Percentiles rank a stretch among this genome's conserved stretches.
Evolutionary conservation across 768 basidiomycete genomes (phyloP).

Genomic region (Suillus discolor): DNA sequence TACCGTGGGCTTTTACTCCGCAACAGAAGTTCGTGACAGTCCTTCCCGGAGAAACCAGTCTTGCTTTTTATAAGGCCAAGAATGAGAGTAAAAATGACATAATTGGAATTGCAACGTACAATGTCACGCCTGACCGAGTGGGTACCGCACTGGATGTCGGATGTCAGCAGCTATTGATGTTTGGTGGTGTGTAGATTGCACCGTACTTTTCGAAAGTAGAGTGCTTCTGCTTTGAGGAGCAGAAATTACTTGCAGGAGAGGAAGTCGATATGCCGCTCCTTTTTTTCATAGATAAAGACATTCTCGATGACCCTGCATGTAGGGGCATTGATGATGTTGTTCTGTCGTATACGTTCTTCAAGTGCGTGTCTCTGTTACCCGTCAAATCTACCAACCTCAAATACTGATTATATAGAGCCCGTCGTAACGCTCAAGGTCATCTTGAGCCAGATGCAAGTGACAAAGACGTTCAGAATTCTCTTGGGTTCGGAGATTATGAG

Average conservation of each 20-base stretch:
- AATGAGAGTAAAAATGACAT: slow-evolving; percentile 86
- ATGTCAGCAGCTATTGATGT: not conserved
- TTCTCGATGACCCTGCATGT: slow-evolving; percentile 90
- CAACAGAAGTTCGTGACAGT: slow-evolving; percentile 90
- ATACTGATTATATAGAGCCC: slow-evolving; percentile 55
- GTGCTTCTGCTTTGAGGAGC: slow-evolving; percentile 99
- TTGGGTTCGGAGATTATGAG: slow-evolving; percentile 74
- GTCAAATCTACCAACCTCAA: not conserved
- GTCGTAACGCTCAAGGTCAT: slow-evolving; percentile 82
- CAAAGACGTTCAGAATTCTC: slow-evolving; percentile 74
- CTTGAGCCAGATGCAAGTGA: slow-evolving; percentile 90
- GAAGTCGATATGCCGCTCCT: slow-evolving; percentile 98
- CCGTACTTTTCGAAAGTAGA: slow-evolving; percentile 99
- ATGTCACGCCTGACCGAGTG: slow-evolving; percentile 97
- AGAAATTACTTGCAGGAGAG: slow-evolving; percentile 90
- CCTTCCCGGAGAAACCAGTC: slow-evolving; percentile 91
- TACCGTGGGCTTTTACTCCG: slow-evolving; percentile 93
- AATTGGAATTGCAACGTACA: slow-evolving; percentile 98
- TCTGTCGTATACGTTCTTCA: slow-evolving; percentile 97
- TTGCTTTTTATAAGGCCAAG: slow-evolving; percentile 95
- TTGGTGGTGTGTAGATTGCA: slow-evolving; percentile 64
- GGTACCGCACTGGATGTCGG: slow-evolving; percentile 25
- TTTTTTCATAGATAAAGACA: slow-evolving; percentile 98
- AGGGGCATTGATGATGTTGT: slow-evolving; percentile 89
- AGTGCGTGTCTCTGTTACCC: slow-evolving; percentile 47